phyloP scores from a whole-genome alignment of 345 rosid genomes.

The Ceriops decandra region DNA sequence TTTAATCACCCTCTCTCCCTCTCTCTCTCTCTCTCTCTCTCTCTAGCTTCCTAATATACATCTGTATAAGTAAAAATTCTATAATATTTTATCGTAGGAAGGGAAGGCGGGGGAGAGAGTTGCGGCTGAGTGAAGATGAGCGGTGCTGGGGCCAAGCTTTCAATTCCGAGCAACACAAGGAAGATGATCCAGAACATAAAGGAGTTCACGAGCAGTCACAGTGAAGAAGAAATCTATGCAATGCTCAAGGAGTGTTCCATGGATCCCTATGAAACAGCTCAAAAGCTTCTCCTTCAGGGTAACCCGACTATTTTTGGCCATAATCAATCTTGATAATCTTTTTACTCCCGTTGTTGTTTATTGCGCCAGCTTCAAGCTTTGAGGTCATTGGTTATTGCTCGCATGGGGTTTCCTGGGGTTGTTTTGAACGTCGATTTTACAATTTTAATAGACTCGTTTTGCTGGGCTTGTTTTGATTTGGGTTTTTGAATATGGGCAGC shows the following conservation, averaged over 20 bases:
- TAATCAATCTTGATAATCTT: background rate
- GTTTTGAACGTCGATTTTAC: background rate
- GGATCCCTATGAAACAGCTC: constrained; percentile 89
- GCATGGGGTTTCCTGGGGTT: background rate
- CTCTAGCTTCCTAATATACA: no score
- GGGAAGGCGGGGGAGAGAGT: no score
- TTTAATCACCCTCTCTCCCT: no score
- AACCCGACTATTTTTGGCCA: constrained; percentile 4
- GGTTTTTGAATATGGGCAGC: constrained; percentile 4
- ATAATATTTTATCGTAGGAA: no score
- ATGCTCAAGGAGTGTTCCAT: constrained; percentile 86
- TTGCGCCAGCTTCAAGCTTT: background rate
- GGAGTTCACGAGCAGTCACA: constrained; percentile 74
- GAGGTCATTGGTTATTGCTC: no score
- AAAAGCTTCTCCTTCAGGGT: constrained; percentile 74
- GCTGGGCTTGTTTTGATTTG: constrained; percentile 14
- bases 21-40: no score
- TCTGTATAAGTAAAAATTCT: no score
- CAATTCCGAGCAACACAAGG: constrained; percentile 54
- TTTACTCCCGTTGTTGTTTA: background rate
- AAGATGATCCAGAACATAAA: constrained; percentile 67
- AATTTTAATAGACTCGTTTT: background rate
- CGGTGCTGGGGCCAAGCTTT: constrained; percentile 68
- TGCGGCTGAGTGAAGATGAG: constrained; percentile 46
- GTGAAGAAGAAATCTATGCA: constrained; percentile 92